phyloP scores from a whole-genome alignment of 441 rosid genomes.

The Populus tomentosa region DNA sequence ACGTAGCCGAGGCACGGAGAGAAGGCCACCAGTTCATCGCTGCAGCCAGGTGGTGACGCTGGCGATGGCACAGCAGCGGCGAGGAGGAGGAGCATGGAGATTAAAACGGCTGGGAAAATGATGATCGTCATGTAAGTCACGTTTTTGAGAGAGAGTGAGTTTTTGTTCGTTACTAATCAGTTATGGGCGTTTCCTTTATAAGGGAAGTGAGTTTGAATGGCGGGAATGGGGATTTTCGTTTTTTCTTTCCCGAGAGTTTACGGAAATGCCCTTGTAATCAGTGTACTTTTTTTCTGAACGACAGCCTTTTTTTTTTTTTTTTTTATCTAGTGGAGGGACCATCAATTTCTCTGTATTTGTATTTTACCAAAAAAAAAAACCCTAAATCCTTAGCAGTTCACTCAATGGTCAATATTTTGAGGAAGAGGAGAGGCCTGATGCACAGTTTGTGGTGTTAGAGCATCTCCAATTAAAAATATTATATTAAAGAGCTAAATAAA shows the following conservation, averaged over 20 bases:
- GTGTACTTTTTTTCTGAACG: background rate
- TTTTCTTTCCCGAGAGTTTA: background rate
- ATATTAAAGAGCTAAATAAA: too few species aligned
- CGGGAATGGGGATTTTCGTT: conserved; percentile 5
- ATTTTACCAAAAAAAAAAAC: background rate
- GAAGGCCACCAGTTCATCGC: conserved; percentile 51
- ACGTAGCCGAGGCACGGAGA: conserved; percentile 75
- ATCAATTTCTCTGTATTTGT: background rate
- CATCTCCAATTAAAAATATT: too few species aligned
- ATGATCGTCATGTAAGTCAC: background rate
- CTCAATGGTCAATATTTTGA: background rate
- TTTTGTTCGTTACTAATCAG: background rate
- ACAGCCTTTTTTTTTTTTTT: background rate
- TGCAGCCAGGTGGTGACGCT: conserved; percentile 31
- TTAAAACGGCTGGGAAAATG: conserved; percentile 1
- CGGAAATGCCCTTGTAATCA: background rate
- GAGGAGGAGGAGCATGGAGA: conserved; percentile 20
- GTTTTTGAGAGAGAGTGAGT: conserved; percentile 8
- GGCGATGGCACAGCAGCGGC: conserved; percentile 7
- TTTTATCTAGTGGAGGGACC: background rate
- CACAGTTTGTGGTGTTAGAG: too few species aligned
- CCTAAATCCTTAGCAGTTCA: background rate
- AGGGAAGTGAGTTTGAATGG: background rate
- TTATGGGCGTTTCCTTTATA: background rate
- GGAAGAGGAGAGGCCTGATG: too few species aligned